phyloP scores from a whole-genome alignment of 768 basidiomycete genomes.

The Lactifluus pinguis region DNA sequence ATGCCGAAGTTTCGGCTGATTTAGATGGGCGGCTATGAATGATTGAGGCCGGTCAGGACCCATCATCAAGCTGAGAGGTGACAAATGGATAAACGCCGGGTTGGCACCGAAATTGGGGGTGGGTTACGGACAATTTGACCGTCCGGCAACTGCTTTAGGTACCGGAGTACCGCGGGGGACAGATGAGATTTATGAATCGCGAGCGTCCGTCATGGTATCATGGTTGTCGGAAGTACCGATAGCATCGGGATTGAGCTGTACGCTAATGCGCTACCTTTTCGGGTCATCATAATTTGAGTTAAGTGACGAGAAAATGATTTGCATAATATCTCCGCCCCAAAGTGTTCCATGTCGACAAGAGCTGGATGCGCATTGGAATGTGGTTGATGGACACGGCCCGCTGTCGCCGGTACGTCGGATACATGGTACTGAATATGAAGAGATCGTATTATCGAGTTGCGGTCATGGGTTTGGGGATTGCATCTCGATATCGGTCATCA shows the following conservation, averaged over 20 bases:
- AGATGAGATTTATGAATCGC: not conserved
- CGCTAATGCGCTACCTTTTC: not conserved
- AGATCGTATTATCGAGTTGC: not conserved
- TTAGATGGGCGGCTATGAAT: not conserved
- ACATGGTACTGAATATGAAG: not conserved
- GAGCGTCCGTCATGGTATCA: not conserved
- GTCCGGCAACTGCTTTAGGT: constrained; percentile 2
- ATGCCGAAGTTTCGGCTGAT: not conserved
- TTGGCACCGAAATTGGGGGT: not conserved
- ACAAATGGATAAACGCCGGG: constrained; percentile 8
- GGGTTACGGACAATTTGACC: not conserved
- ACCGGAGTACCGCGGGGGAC: not conserved
- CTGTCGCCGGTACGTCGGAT: not conserved
- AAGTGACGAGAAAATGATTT: not conserved
- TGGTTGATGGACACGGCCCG: not conserved
- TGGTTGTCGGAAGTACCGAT: not conserved
- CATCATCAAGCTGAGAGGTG: not conserved
- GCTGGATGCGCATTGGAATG: not conserved
- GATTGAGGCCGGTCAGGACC: not conserved
- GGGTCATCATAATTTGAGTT: not conserved
- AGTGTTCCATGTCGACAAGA: not conserved
- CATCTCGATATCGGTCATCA: constrained; percentile 8
- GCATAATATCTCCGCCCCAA: not conserved
- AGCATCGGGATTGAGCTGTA: not conserved
- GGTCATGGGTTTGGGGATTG: not conserved